Base-by-base conservation (phyloP, 2,329 filamentous ascomycete genomes). In the Lasiodiplodia sp. region DNA sequence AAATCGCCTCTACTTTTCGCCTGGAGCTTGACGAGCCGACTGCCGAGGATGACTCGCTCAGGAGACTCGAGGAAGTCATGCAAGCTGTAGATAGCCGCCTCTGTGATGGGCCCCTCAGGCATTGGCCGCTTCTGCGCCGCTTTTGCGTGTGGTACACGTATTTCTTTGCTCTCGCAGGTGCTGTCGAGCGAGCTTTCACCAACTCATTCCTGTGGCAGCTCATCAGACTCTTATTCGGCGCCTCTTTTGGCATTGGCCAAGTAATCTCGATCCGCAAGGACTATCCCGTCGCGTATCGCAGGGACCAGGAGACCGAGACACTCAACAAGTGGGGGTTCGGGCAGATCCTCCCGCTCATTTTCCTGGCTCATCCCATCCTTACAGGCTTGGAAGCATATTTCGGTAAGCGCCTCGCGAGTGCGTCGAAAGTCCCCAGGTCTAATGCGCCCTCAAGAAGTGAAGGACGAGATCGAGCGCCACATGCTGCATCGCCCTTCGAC, bases 371-470 rank as follows among this genome's bases (percentile, higher is more conserved):
- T 5, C 75, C 74, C 0, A 12, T 74, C 1, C 67, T 77, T 6
- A 72, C 72, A 0, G 74, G 75, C 72, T 68, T 71, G 3, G 74
- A 75, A 58, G 68, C 71, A 11, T 76, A 75, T 60, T 69, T 75
- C 18, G 74, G 75, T 49, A 72, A 74, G 60, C n/a, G 44, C 14
- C 12, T 16, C n/a, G 11, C 8, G 2, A 11, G 6, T 10, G 23
- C 25, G 8, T 14, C 28, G 38, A 7, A 11, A 2, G 5, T 11
- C 10, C 53, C 5, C 16, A 34, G 4, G 12, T 16, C 40, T 62
- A 16, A 62, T 18, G n/a, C 40, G 16, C 10, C n/a, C 23, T 12
- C 8, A 40, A 62, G 57, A 64, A 25, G 23, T 47, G 11, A 64
- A 64, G 14, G 60, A 52, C 14, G 47, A 64, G 47, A 52, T 64